Evolutionary conservation across 129 eudicot species (phyloP).

Genomic region (Flaveria linearis): DNA sequence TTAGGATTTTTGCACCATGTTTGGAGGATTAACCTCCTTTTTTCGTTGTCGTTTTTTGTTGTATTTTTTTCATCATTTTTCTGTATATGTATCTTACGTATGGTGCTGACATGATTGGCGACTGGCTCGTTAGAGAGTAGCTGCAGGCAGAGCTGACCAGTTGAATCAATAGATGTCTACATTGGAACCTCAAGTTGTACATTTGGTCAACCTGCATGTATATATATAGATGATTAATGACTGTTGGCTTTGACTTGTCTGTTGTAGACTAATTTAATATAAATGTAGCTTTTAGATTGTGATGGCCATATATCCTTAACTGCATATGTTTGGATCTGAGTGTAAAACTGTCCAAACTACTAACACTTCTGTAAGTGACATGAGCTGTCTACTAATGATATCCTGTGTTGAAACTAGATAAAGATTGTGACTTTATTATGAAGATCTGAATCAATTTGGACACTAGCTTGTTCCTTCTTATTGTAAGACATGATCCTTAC

Average conservation of each 20-base stretch:
- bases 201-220: not conserved
- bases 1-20: constrained; percentile 32
- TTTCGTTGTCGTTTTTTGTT: constrained; percentile 10
- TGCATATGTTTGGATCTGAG: not conserved
- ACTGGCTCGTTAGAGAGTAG: constrained; percentile 25
- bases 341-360: not conserved
- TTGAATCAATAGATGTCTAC: constrained; percentile 14
- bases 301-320: no score
- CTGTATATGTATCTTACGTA: constrained; percentile 18
- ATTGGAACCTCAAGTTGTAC: constrained; percentile 12
- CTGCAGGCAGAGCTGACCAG: constrained; percentile 17
- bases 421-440: no score
- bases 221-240: constrained; percentile 15
- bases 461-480: no score
- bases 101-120: not conserved
- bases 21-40: constrained; percentile 24
- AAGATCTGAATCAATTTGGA: no score
- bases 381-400: no score
- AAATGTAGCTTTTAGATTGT: not conserved
- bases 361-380: no score
- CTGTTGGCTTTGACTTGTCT: not conserved
- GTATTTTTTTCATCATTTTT: constrained; percentile 11
- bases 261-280: not conserved
- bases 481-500: no score
- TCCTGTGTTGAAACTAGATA: no score